These are phyloP conservation scores for Lactarius psammicola DNA, from an alignment of 768 basidiomycete genomes.

Conservation along the genomic window DNA sequence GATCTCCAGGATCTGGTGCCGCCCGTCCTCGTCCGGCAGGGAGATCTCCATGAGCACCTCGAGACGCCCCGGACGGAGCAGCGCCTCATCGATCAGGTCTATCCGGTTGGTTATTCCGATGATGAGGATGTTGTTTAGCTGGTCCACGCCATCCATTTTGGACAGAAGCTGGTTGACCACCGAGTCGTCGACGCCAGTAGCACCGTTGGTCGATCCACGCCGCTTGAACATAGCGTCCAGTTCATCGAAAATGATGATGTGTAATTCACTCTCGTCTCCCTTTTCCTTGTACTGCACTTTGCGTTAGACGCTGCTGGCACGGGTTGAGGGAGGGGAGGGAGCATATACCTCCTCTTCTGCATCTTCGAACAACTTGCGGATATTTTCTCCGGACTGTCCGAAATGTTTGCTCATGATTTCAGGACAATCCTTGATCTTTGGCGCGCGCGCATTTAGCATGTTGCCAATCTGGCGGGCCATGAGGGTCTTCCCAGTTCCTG, in stretches of 20 bases:
- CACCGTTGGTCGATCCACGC: constrained; percentile 85
- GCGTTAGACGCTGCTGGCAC: constrained; percentile 9
- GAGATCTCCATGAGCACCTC: constrained; percentile 99
- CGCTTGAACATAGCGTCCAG: constrained; percentile 98
- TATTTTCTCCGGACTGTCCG: constrained; percentile 95
- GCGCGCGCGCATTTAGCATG: constrained; percentile 97
- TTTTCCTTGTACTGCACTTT: constrained; percentile 85
- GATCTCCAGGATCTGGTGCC: constrained; percentile 90
- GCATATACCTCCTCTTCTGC: constrained; percentile 90
- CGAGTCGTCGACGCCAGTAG: constrained; percentile 96
- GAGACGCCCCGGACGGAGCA: constrained; percentile 95
- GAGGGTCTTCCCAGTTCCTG: constrained; percentile 97
- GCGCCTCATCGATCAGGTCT: constrained; percentile 99
- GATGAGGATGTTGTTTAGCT: constrained; percentile 97
- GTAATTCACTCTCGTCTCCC: constrained; percentile 93
- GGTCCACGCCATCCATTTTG: constrained; percentile 99
- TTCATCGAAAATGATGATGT: constrained; percentile 99
- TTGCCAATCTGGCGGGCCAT: constrained; percentile 99
- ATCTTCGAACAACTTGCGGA: constrained; percentile 96
- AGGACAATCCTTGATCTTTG: constrained; percentile 97
- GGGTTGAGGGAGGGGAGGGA: neutral
- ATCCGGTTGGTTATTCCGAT: constrained; percentile 99
- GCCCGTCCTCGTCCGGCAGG: constrained; percentile 89
- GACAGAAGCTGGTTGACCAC: constrained; percentile 98
- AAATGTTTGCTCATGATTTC: constrained; percentile 98